Conservation (phyloP, 805 yeast species). For the Yamadazyma laniorum region DNA sequence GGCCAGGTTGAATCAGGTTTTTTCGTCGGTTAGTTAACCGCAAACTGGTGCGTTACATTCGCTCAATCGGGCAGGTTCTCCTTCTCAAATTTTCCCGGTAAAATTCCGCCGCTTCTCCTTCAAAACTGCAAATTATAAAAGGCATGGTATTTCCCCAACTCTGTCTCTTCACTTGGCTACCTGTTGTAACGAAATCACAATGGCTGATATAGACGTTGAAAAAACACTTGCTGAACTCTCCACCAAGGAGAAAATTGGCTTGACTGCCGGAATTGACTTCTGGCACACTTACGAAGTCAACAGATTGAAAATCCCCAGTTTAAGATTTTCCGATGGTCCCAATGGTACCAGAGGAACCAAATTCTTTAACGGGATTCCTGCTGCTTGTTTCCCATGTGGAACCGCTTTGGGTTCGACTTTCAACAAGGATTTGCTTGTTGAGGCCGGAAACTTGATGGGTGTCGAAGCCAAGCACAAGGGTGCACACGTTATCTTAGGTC, state of each 20-base stretch:
- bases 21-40: no score
- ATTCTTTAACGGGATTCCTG: conserved; percentile 50
- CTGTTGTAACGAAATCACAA: no score
- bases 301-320: conserved; percentile 43
- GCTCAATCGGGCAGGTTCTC: neutral
- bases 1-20: no score
- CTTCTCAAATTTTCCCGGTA: no score
- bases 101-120: no score
- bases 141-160: no score
- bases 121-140: no score
- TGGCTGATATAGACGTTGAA: conserved; percentile 26
- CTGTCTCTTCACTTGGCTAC: no score
- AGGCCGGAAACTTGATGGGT: conserved; percentile 54
- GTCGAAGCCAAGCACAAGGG: conserved; percentile 53
- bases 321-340: conserved; percentile 58
- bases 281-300: conserved; percentile 49
- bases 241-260: conserved; percentile 30
- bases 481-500: conserved; percentile 40
- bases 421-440: conserved; percentile 45
- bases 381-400: conserved; percentile 63
- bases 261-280: conserved; percentile 41
- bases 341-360: conserved; percentile 64
- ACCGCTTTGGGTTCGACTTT: conserved; percentile 59
- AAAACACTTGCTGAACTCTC: conserved; percentile 22
- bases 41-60: no score